These are phyloP conservation scores for Trypanosoma congolense DNA, from an alignment of 208 protist genomes.

Conservation along the genomic window DNA sequence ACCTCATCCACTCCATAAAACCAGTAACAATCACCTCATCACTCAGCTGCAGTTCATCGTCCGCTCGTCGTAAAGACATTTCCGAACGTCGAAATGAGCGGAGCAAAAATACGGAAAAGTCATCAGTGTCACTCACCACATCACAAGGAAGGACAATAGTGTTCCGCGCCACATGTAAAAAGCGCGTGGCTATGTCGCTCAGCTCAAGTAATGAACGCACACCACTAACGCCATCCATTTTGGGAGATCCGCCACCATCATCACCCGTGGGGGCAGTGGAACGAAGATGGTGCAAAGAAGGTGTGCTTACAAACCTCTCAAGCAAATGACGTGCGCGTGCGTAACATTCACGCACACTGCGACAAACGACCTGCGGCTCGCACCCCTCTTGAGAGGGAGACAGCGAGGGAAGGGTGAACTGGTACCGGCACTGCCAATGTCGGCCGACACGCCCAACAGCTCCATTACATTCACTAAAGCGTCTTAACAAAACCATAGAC, in stretches of 20 bases:
- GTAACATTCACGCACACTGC: neutral
- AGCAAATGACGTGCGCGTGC: neutral
- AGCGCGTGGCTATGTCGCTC: slow-evolving; percentile 7
- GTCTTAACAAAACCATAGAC: slow-evolving; percentile 2
- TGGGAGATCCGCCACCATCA: neutral
- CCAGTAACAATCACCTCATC: slow-evolving; percentile 30
- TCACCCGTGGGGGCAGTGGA: neutral
- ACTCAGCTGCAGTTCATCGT: slow-evolving; percentile 3
- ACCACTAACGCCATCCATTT: neutral
- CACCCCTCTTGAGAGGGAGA: neutral
- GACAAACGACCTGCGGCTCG: neutral
- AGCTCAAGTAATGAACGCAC: slow-evolving; percentile 9
- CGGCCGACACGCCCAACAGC: no score
- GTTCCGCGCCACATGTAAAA: slow-evolving; percentile 6
- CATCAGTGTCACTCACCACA: slow-evolving; percentile 18
- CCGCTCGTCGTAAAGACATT: neutral
- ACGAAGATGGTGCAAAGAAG: neutral
- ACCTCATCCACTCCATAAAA: slow-evolving; percentile 38
- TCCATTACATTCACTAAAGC: neutral
- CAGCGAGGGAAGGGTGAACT: neutral
- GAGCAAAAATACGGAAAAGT: slow-evolving; percentile 22
- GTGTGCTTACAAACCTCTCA: neutral
- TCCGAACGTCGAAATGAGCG: slow-evolving; percentile 4
- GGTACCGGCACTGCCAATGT: neutral
- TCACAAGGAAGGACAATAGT: slow-evolving; percentile 20